Conservation (phyloP, 2,329 filamentous ascomycete species). For the Stachybotrys chartarum region DNA sequence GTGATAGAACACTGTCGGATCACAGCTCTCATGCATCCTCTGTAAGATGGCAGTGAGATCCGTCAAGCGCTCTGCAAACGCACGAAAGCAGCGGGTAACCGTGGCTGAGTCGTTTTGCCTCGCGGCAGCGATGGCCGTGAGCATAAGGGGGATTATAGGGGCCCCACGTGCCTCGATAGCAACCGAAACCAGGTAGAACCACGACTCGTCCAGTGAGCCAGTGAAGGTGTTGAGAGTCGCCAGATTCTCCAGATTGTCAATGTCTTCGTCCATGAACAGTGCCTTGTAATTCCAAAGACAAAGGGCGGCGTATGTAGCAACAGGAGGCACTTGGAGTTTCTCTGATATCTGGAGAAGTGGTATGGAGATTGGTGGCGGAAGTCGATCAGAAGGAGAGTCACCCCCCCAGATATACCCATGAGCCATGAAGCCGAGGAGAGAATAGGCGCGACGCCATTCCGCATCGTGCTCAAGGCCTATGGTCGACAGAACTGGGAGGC, state of each 20-base stretch:
- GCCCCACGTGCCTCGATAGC: slow-evolving; percentile 91
- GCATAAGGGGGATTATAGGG: slow-evolving; percentile 80
- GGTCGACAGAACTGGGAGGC: slow-evolving; percentile 77
- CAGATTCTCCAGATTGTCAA: slow-evolving; percentile 81
- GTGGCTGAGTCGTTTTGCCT: slow-evolving; percentile 60
- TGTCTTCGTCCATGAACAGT: slow-evolving; percentile 73
- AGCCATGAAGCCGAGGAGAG: slow-evolving; percentile 80
- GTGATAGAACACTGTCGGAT: slow-evolving; percentile 91
- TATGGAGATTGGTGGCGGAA: slow-evolving; percentile 77
- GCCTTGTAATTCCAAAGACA: slow-evolving; percentile 97
- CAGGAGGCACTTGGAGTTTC: slow-evolving; percentile 78
- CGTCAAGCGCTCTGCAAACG: slow-evolving; percentile 81
- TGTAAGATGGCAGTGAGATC: slow-evolving; percentile 73
- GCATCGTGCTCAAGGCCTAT: slow-evolving; percentile 71
- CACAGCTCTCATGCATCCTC: slow-evolving; percentile 92
- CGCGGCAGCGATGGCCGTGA: slow-evolving; percentile 77
- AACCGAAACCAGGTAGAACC: slow-evolving; percentile 95
- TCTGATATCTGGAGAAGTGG: slow-evolving; percentile 73
- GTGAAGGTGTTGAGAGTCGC: slow-evolving; percentile 86
- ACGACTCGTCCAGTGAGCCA: slow-evolving; percentile 91
- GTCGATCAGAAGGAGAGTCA: slow-evolving; percentile 67
- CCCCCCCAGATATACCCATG: slow-evolving; percentile 97
- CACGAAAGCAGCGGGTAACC: slow-evolving; percentile 70
- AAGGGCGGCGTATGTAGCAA: slow-evolving; percentile 87
- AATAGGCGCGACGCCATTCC: slow-evolving; percentile 93